Percentiles rank a stretch among this genome's conserved stretches.
phyloP scores from a whole-genome alignment of 345 rosid genomes.

The Luvunga scandens region DNA sequence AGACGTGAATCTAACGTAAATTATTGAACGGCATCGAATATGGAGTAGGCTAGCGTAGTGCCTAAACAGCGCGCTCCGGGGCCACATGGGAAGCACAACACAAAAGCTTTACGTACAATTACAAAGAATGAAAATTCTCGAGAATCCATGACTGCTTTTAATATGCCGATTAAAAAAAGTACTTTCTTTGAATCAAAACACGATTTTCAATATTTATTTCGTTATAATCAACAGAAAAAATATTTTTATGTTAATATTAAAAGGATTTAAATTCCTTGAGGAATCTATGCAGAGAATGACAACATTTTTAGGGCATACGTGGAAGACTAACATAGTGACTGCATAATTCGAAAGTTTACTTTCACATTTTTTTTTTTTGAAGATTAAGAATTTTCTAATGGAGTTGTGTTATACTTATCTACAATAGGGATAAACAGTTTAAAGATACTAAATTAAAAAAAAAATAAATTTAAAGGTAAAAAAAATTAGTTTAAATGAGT shows the following conservation, averaged over 20 bases:
- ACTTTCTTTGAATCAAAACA: not conserved
- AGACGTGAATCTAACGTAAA: not conserved
- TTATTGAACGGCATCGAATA: too few relatives aligned
- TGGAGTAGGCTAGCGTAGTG: not conserved
- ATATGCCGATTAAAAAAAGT: not conserved
- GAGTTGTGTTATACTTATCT: too few relatives aligned
- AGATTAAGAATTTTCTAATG: too few relatives aligned
- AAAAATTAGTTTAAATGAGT: too few relatives aligned
- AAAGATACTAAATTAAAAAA: too few relatives aligned
- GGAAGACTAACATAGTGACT: not conserved
- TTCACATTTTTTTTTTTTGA: not conserved
- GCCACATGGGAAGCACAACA: not conserved
- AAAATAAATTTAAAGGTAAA: too few relatives aligned
- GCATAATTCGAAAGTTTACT: not conserved
- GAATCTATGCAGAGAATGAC: not conserved
- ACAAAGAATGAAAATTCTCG: not conserved
- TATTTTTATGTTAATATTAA: not conserved
- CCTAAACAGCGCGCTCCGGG: not conserved
- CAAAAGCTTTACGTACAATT: not conserved
- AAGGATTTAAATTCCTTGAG: too few relatives aligned
- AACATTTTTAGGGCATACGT: constrained; percentile 14
- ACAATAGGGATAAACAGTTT: too few relatives aligned
- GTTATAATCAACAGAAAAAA: not conserved
- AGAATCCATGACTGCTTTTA: not conserved
- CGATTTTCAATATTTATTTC: not conserved